Evolutionary conservation across 192 early-diverging fungal species (phyloP), one percentile per base, ranked within the genome.

Genomic region (Pilaira anomala): DNA sequence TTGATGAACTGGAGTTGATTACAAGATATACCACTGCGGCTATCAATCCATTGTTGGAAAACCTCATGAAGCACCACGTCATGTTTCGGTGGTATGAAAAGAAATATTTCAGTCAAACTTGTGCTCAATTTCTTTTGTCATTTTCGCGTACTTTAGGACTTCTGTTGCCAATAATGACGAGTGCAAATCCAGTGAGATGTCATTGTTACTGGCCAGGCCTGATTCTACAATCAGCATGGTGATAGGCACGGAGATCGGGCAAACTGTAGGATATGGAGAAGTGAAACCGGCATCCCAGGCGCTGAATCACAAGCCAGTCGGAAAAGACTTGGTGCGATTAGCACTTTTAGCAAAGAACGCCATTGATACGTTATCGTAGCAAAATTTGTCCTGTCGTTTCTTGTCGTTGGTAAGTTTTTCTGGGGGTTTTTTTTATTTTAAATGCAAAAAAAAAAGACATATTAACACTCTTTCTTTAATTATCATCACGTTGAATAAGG

Each of bases 71-170:
- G 36, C 30, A 58, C 55, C 30, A 58, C 55, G 55, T 58, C 55
- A 58, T 58, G 55, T 58, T 58, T 58, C 55, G 55, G n/a, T 58
- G 55, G 55, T 58, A 58, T 58, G 55, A 58, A 58, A 58, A 58
- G 55, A 58, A 58, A 39, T 16, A 58, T 58, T 42, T 41, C 33
- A 58, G 55, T 58, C 55, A 58, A 58, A 58, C 33, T 26, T 30
- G 33, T 36, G 55, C 55, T 58, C 30, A 58, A 41, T 58, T 58
- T 58, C n/a, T 58, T 58, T 58, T 58, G 30, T 39, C 55, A 58
- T 40, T 58, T 58, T 58, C 55, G 40, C 55, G 39, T 58, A 58
- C 40, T 58, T 58, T 58, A 58, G 55, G 55, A 58, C 55, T 58
- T 58, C 55, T 58, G 55, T 58, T 58, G 55, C 30, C n/a, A 58